Evolutionary conservation across 768 basidiomycete species (phyloP).

Genomic region (Kondoa malvinella): DNA sequence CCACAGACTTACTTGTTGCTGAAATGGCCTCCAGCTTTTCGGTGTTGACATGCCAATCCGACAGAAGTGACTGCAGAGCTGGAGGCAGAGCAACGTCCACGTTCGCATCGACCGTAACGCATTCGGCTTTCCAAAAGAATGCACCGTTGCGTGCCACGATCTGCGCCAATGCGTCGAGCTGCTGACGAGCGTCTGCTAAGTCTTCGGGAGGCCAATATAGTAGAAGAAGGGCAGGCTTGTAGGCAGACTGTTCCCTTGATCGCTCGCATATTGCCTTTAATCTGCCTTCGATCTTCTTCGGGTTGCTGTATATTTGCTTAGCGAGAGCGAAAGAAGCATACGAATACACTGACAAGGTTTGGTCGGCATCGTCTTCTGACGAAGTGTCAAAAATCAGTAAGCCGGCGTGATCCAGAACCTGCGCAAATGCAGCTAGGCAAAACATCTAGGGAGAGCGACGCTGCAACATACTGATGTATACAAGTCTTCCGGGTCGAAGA

Average conservation of each 20-base stretch:
- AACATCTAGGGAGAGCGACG: background rate
- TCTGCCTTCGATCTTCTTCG: background rate
- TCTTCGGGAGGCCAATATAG: background rate
- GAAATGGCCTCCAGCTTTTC: background rate
- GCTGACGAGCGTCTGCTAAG: background rate
- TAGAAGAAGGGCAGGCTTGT: background rate
- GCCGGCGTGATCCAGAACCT: background rate
- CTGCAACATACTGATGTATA: background rate
- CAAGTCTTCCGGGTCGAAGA: background rate
- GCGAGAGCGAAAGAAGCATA: background rate
- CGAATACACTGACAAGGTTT: background rate
- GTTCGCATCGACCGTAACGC: background rate
- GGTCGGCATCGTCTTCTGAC: background rate
- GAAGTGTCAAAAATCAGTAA: background rate
- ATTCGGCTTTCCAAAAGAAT: background rate
- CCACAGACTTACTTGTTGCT: background rate
- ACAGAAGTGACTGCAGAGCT: background rate
- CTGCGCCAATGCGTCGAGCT: background rate
- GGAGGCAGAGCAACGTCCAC: background rate
- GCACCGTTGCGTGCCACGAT: background rate
- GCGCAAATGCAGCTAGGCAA: background rate
- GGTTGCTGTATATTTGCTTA: background rate
- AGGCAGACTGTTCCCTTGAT: background rate
- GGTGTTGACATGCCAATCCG: background rate
- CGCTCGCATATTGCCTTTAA: background rate